phyloP scores from a whole-genome alignment of 73 alveolate genomes.

The Tetrahymena borealis region DNA sequence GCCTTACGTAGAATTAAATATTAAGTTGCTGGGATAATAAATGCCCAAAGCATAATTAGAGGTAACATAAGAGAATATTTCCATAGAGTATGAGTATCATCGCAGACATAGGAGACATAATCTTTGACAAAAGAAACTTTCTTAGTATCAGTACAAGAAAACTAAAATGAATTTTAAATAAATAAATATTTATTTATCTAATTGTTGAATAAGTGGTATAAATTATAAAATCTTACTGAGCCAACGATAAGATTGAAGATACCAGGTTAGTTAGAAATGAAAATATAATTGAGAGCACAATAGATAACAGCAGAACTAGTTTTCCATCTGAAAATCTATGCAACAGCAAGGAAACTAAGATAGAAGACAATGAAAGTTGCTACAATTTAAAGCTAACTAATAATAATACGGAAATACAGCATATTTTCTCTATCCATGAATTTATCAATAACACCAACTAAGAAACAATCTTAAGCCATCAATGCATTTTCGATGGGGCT shows the following conservation, averaged over 20 bases:
- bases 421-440: not conserved
- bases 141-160: not conserved
- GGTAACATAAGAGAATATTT: not conserved
- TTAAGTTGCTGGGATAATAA: not conserved
- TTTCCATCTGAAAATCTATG: not conserved
- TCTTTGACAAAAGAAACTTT: not conserved
- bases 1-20: not conserved
- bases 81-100: not conserved
- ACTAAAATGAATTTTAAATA: not conserved
- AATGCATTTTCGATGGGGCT: not conserved
- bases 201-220: not conserved
- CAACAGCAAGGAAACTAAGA: not conserved
- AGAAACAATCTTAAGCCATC: not conserved
- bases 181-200: not conserved
- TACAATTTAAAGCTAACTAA: not conserved
- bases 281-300: not conserved
- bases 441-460: not conserved
- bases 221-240: not conserved
- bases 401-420: not conserved
- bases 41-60: not conserved
- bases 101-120: not conserved
- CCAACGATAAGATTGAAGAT: not conserved
- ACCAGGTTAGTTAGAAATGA: not conserved
- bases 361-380: not conserved
- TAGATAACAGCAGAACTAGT: not conserved